Evolutionary conservation across 2,329 filamentous ascomycete genomes (phyloP).

Genomic region (Phaeosphaeriaceae sp.): DNA sequence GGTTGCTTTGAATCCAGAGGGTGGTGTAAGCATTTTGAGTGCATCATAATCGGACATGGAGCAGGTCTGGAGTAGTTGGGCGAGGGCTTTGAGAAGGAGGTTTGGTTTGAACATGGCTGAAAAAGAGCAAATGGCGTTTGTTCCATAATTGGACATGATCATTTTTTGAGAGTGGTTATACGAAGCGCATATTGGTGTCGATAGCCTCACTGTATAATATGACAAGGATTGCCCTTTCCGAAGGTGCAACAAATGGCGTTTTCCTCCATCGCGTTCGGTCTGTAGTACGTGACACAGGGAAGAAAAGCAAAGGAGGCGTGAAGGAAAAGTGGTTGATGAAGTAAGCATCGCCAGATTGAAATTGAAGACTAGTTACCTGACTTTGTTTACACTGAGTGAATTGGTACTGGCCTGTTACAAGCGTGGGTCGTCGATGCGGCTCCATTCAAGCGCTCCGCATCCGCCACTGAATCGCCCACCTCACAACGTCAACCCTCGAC

Average conservation of each 20-base stretch:
- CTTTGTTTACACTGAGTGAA: too few species aligned
- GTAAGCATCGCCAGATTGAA: too few species aligned
- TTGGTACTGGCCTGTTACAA: too few species aligned
- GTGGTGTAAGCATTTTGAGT: slow-evolving; percentile 74
- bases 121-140: slow-evolving; percentile 6
- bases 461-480: slow-evolving; percentile 21
- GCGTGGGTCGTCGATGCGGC: background rate
- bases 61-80: background rate
- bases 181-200: slow-evolving; percentile 9
- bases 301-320: background rate
- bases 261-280: background rate
- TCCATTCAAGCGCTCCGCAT: slow-evolving; percentile 16
- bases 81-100: background rate
- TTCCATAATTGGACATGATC: background rate
- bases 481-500: slow-evolving; percentile 6
- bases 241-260: slow-evolving; percentile 10
- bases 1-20: slow-evolving; percentile 75
- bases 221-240: background rate
- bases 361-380: too few species aligned
- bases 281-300: background rate
- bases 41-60: slow-evolving; percentile 24
- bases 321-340: too few species aligned
- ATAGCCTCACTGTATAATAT: slow-evolving; percentile 16
- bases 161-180: background rate
- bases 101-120: too few species aligned